Evolutionary conservation across 495 filamentous ascomycete genomes (phyloP).

Genomic region (Aeminium ludgeri): DNA sequence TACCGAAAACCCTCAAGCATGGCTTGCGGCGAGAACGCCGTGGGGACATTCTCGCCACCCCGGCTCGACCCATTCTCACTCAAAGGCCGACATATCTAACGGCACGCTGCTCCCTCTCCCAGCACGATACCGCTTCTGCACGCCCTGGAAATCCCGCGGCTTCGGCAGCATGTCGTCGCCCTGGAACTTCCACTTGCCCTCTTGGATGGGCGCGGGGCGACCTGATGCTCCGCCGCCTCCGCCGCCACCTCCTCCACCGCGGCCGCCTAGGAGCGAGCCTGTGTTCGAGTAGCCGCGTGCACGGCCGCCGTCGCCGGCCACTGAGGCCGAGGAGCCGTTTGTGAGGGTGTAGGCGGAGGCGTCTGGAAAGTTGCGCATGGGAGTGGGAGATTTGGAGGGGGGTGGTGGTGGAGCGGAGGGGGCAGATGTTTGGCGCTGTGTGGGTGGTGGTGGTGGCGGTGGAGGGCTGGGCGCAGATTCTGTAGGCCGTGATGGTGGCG

Average conservation of each 20-base stretch:
- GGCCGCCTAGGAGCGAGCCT: no score
- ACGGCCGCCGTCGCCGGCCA: no score
- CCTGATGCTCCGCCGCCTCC: conserved; percentile 19
- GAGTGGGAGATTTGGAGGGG: not conserved
- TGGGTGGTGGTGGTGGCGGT: conserved; percentile 15
- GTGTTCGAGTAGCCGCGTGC: no score
- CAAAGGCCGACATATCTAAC: conserved; percentile 49
- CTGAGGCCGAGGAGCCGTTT: no score
- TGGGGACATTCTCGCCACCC: no score
- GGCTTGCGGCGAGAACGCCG: no score
- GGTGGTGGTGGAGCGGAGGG: conserved; percentile 19
- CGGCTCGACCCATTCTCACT: no score
- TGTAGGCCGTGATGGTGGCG: conserved; percentile 18
- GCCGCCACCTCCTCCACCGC: no score
- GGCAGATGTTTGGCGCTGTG: conserved; percentile 13
- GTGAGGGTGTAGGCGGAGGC: conserved; percentile 11
- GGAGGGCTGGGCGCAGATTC: conserved; percentile 16
- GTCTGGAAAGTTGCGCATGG: no score
- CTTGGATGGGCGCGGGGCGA: conserved; percentile 46
- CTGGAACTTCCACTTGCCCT: conserved; percentile 74
- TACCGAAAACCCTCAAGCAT: no score
- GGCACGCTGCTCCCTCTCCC: conserved; percentile 89
- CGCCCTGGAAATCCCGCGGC: conserved; percentile 60
- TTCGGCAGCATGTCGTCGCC: conserved; percentile 67
- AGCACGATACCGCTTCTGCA: conserved; percentile 62